A percentile compares a stretch with the other conserved stretches of the same genome.
Evolutionary conservation across 2,329 filamentous ascomycete genomes (phyloP).

Genomic region (Fusarium devonianum): DNA sequence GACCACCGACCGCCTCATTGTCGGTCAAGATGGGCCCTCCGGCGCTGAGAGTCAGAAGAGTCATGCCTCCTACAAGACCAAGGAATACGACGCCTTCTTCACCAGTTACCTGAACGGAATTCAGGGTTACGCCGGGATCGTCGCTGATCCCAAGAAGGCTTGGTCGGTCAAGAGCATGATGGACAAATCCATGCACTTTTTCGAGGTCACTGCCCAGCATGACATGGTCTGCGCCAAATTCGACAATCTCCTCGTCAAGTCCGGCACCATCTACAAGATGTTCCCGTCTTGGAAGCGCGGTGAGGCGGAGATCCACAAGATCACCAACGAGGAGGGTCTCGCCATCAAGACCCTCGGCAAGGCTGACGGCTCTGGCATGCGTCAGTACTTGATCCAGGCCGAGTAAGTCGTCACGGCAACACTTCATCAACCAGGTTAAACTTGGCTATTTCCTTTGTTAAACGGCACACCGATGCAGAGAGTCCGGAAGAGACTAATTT

Average conservation of each 20-base stretch:
- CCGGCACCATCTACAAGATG: conserved; percentile 21
- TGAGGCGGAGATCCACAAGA: conserved; percentile 15
- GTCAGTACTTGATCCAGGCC: conserved; percentile 24
- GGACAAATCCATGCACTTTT: conserved; percentile 26
- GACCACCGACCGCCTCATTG: conserved; percentile 13
- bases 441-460: too few species aligned
- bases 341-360: conserved; percentile 29
- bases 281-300: conserved; percentile 37
- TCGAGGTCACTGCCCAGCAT: conserved; percentile 17
- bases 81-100: conserved; percentile 26
- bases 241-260: neutral
- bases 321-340: conserved; percentile 20
- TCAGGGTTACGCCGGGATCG: conserved; percentile 16
- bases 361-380: conserved; percentile 27
- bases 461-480: too few species aligned
- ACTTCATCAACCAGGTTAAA: too few species aligned
- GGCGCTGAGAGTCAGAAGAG: neutral
- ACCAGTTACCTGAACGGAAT: conserved; percentile 11
- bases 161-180: conserved; percentile 19
- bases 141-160: neutral
- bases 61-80: conserved; percentile 20
- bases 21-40: conserved; percentile 28
- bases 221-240: conserved; percentile 24
- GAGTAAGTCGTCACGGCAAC: conserved; percentile 7
- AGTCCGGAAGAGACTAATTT: too few species aligned